Conservation (phyloP, 2,329 filamentous ascomycete genomes). For the Purpureocillium takamizusanense region DNA sequence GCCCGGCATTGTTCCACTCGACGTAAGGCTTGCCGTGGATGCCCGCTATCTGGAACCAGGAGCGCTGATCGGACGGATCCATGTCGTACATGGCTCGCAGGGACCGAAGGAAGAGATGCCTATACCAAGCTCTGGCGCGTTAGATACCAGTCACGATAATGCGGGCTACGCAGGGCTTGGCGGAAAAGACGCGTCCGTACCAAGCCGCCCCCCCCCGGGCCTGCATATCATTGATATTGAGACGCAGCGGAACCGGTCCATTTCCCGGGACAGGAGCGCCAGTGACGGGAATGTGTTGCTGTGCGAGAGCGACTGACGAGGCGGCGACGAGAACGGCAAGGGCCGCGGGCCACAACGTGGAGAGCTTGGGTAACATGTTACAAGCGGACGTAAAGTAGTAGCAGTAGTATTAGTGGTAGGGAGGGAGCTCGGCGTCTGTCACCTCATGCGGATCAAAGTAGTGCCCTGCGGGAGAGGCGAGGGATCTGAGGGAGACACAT, state of each 20-base stretch:
- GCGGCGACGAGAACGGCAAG: slow-evolving; percentile 12
- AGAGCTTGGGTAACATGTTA: slow-evolving; percentile 11
- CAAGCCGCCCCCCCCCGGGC: slow-evolving; percentile 31
- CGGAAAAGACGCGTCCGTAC: no score
- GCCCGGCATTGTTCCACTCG: slow-evolving; percentile 32
- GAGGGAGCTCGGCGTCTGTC: no score
- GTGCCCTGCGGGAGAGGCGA: no score
- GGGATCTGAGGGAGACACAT: no score
- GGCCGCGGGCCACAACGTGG: slow-evolving; percentile 13
- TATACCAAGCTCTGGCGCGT: slow-evolving; percentile 8
- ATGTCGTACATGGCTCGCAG: slow-evolving; percentile 32
- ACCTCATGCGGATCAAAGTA: no score
- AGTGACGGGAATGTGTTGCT: slow-evolving; percentile 21
- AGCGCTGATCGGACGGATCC: slow-evolving; percentile 30
- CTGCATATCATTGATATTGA: slow-evolving; percentile 38
- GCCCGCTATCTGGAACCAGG: slow-evolving; percentile 39
- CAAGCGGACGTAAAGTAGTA: no score
- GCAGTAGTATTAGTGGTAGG: no score
- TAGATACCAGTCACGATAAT: slow-evolving; percentile 1
- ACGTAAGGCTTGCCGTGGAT: slow-evolving; percentile 33
- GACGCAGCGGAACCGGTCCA: slow-evolving; percentile 32
- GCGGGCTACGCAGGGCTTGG: no score
- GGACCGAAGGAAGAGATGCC: slow-evolving; percentile 42
- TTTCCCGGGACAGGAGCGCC: slow-evolving; percentile 29
- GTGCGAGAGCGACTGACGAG: slow-evolving; percentile 10